Base-by-base conservation (phyloP, 1,284 basidiomycete species). In the Pterulicium gracile region DNA sequence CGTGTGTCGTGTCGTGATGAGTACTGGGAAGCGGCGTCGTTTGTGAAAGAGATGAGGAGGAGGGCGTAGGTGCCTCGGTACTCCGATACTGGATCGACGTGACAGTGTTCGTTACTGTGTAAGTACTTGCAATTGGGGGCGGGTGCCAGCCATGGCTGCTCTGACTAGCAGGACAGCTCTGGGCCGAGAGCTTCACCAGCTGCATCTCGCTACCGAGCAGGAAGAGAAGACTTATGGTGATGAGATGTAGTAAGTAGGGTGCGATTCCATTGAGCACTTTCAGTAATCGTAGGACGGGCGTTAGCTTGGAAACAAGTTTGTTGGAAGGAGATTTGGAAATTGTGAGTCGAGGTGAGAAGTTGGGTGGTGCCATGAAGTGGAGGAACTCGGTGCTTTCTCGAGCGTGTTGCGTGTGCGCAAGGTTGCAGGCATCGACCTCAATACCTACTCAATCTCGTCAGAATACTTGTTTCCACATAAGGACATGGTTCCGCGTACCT, bases 31-130 rank as follows among this genome's bases (percentile, higher is more conserved):
- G n/a, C n/a, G n/a, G n/a, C n/a, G n/a, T n/a, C n/a, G n/a, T n/a
- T n/a, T n/a, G n/a, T n/a, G n/a, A n/a, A n/a, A n/a, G n/a, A n/a
- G n/a, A n/a, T n/a, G n/a, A n/a, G n/a, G n/a, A n/a, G n/a, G n/a
- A n/a, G n/a, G n/a, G n/a, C n/a, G n/a, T n/a, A n/a, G n/a, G n/a
- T n/a, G n/a, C n/a, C n/a, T n/a, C n/a, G n/a, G n/a, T n/a, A n/a
- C n/a, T n/a, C n/a, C n/a, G n/a, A n/a, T n/a, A n/a, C n/a, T n/a
- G n/a, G n/a, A n/a, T n/a, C n/a, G n/a, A n/a, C n/a, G n/a, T n/a
- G 12, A 63, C 49, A 5, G 65, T 67, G n/a, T 60, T 61, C 7
- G 67, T 68, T 21, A 68, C 54, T 1, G 73, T 72, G 40, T 62
- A 46, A 12, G 64, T 5, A 18, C 7, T 17, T 39, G n/a, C n/a